Percentiles rank a stretch among this genome's conserved stretches.
These are phyloP conservation scores for Plantago elongata DNA, from an alignment of 257 asterid species.

Conservation along the genomic window DNA sequence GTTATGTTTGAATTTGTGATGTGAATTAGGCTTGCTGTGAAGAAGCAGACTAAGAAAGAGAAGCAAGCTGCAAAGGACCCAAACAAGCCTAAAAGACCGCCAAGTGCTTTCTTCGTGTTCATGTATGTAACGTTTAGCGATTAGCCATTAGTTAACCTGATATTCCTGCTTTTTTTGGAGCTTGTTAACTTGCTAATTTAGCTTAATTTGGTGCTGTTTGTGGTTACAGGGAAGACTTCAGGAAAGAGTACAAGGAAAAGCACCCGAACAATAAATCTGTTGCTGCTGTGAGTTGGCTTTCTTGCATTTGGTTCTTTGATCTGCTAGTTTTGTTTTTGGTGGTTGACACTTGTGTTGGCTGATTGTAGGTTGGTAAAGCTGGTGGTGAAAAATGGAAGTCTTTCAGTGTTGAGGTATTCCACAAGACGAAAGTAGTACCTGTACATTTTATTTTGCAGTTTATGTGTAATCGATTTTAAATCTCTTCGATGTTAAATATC, in stretches of 20 bases:
- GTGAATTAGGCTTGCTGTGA: conserved; percentile 46
- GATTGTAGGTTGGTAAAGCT: conserved; percentile 63
- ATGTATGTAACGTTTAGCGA: conserved; percentile 35
- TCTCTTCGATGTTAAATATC: not conserved
- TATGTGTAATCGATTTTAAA: too few species aligned
- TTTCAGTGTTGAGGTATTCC: conserved; percentile 45
- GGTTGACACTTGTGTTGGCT: conserved; percentile 3
- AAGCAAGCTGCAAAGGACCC: conserved; percentile 62
- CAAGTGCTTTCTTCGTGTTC: conserved; percentile 68
- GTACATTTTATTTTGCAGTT: not conserved
- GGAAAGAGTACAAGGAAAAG: conserved; percentile 51
- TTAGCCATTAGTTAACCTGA: not conserved
- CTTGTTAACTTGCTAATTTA: not conserved
- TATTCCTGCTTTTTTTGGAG: not conserved
- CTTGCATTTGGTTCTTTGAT: not conserved
- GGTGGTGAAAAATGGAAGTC: conserved; percentile 66
- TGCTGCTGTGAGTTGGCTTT: conserved; percentile 35
- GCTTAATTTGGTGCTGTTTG: not conserved
- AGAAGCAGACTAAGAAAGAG: conserved; percentile 40
- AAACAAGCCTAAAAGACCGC: conserved; percentile 69
- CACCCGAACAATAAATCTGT: conserved; percentile 65
- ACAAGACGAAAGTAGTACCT: not conserved
- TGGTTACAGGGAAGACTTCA: conserved; percentile 52
- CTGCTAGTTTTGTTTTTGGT: not conserved
- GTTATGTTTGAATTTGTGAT: conserved; percentile 13